Base-by-base conservation (phyloP, 371 early-diverging fungal genomes). In the Mortierella sp. region DNA sequence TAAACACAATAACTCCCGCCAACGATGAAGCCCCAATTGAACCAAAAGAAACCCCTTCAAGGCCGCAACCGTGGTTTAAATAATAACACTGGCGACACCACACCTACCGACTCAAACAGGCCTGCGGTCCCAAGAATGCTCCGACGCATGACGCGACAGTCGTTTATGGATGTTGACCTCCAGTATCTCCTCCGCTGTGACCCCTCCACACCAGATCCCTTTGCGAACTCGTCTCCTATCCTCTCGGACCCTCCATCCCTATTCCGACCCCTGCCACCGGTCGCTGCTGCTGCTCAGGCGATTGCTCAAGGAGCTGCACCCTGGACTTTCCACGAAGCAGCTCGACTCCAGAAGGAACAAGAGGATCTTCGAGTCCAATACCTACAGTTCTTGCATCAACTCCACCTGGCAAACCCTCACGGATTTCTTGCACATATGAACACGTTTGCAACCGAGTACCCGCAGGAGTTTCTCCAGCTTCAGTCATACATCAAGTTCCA, bases 111-210 rank as follows among this genome's bases (percentile, higher is more conserved):
- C 21, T 57, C 70, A 44, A 44, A 44, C 38, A 74, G 73, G n/a
- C 70, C 79, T 3, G 55, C 68, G 1, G 78, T 78, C 38, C 87
- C 87, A 14, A 77, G 87, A 16, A 80, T 86, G 80, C 83, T 86
- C 54, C 80, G 87, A 14, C 80, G 87, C 44, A 80, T 78, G 47
- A 86, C 87, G 4, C 77, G 78, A 5, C 87, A 82, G 28, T 86
- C 87, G 42, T 86, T 86, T 38, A 86, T 86, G 87, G 87, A 86
- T n/a, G 82, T 86, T 3, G 87, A 86, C 42, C 87, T 86, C 63
- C 80, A 86, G 60, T 79, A 86, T 38, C 82, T 86, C 48, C 76
- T 86, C 38, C 74, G 75, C 19, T 72, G 52, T 38, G 83, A 86
- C 50, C 87, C 87, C 52, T 75, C 78, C 10, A 82, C 82, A 6